Base-by-base conservation (phyloP, 192 early-diverging fungal genomes). In the Entophlyctis luteolus region DNA sequence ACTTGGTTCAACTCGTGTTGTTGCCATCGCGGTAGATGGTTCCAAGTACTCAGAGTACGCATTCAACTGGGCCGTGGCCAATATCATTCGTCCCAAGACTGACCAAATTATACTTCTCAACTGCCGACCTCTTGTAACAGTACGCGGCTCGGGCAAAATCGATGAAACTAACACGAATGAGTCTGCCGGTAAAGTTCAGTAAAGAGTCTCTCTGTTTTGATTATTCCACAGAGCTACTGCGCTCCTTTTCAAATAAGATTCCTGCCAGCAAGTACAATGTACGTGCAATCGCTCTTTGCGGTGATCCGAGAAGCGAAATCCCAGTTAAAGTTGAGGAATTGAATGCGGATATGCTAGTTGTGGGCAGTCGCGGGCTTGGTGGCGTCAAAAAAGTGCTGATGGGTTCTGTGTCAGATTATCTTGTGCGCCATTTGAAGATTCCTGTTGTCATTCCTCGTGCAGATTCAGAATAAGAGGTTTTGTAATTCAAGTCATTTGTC, bases 331-430 rank as follows among this genome's bases (percentile, higher is more conserved):
- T 77, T 10, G 48, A 32, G 8, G 81, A 86, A 38, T 22, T 86
- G 22, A 74, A 78, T 29, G 79, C 84, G 6, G 81, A 83, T 65
- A 62, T 77, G 37, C 55, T 89, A 6, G 67, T 89, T 28, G 62
- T 89, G 46, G 88, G 88, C 3, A 76, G 75, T 14, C 75, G 85
- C 31, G 87, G 87, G 18, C 65, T 82, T 53, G 83, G 88, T 1
- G 58, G 72, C 2, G 53, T 88, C 31, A 88, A 86, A 66, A 4
- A 14, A 4, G 48, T 69, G 16, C 42, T 82, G 33, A 20, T 82
- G 20, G 81, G 78, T 25, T 65, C 55, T 20, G 72, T 76, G 6
- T 73, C 70, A 28, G 74, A 78, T 39, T 70, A 81, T 63, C 52
- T 68, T 8, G 70, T 75, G 18, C 73, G 79, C 49, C 55, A 77